Base-by-base conservation (phyloP, 495 filamentous ascomycete genomes). In the Lichenothelia convexa region DNA sequence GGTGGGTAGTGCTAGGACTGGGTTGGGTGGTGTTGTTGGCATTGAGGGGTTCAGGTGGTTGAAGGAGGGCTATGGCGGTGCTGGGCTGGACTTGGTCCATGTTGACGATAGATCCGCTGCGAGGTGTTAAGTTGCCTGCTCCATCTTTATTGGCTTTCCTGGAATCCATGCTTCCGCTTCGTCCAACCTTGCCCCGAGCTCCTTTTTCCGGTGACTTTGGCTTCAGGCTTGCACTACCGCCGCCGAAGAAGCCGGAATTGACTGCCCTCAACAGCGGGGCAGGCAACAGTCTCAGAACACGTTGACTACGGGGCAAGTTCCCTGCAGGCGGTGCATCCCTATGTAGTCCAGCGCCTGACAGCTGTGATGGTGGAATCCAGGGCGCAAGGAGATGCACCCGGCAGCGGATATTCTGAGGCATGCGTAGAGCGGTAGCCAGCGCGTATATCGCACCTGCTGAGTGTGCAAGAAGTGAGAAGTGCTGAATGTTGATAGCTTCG, bases 361-460 rank as follows among this genome's bases (percentile, higher is more conserved):
- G 79, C 48, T 99, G 89, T n/a, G 83, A 92, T 0, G 89, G 89
- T 1, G 89, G 89, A 27, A 99, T 95, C 91, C 89, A 99, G 0
- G 89, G 89, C 2, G 89, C 87, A 9, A 99, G 65, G 6, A 99
- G 73, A 56, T 99, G 89, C 18, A 99, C 87, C 21, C 82, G 79
- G 18, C 91, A 87, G 12, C 87, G 76, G 43, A 99, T 89, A 53
- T 93, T 81, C 45, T 93, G 84, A 12, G 91, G 87, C 65, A 99
- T 89, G 30, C 89, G 78, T 18, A 99, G 66, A 4, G 91, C 89
- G 0, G 91, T 95, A 15, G 89, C 91, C 18, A 99, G 72, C 18
- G 89, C 91, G 49, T 99, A 99, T 39, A 99, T 93, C 15, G 89
- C 91, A 17, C 89, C 89, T 7, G 89, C 89, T 7, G 85, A 93